Conservation (phyloP, 1,139 yeast genomes). For the Candida gigantensis region DNA sequence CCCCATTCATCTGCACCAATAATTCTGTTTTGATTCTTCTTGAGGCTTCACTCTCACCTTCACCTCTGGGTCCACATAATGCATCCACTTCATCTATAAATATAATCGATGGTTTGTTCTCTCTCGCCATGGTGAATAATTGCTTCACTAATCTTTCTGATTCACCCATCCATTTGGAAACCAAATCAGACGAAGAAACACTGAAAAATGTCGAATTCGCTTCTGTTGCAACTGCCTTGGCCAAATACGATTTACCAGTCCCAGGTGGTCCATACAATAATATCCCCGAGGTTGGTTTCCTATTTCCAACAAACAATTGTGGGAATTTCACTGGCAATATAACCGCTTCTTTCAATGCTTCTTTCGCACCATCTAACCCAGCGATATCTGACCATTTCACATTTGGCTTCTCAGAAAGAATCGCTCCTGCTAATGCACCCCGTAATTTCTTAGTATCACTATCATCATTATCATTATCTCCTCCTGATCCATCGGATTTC, state of each 20-base stretch:
- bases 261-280: constrained; percentile 97
- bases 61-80: constrained; percentile 96
- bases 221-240: constrained; percentile 98
- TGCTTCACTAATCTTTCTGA: constrained; percentile 94
- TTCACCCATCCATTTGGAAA: constrained; percentile 99
- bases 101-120: constrained; percentile 90
- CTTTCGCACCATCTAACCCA: constrained; percentile 93
- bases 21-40: constrained; percentile 95
- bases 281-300: constrained; percentile 93
- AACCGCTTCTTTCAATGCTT: constrained; percentile 96
- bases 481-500: constrained; percentile 49
- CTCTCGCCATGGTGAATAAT: constrained; percentile 93
- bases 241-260: constrained; percentile 95
- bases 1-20: constrained; percentile 98
- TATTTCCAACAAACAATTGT: constrained; percentile 87
- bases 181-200: constrained; percentile 90
- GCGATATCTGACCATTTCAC: constrained; percentile 96
- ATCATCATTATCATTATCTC: constrained; percentile 74
- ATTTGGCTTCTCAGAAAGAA: constrained; percentile 88
- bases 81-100: constrained; percentile 99
- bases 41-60: constrained; percentile 95
- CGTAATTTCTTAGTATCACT: constrained; percentile 85
- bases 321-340: constrained; percentile 72
- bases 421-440: constrained; percentile 91
- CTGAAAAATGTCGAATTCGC: constrained; percentile 96